Conservation (phyloP, 139 green algal species). For the Prasinococcaceae sp. region DNA sequence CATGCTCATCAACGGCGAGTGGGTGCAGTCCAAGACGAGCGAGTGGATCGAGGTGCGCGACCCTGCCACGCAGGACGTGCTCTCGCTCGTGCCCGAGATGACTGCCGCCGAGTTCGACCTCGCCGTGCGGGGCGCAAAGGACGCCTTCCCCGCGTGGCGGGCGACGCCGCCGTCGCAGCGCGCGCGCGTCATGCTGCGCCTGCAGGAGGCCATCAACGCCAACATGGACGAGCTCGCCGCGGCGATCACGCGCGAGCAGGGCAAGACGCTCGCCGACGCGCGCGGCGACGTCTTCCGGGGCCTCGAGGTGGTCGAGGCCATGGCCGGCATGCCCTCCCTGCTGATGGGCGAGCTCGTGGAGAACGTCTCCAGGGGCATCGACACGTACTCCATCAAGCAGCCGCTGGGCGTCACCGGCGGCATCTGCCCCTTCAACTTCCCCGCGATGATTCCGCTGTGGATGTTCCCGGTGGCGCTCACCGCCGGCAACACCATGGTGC, state of each 20-base stretch:
- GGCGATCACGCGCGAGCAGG: conserved; percentile 75
- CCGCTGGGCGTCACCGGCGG: conserved; percentile 67
- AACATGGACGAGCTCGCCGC: conserved; percentile 79
- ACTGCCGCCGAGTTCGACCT: conserved; percentile 70
- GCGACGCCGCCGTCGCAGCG: conserved; percentile 54
- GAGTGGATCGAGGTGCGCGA: conserved; percentile 59
- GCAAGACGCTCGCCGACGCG: conserved; percentile 88
- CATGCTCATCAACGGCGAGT: conserved; percentile 55
- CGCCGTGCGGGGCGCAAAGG: conserved; percentile 59
- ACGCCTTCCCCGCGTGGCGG: conserved; percentile 67
- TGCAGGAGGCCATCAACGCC: conserved; percentile 70
- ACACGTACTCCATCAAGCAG: conserved; percentile 81
- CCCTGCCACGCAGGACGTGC: conserved; percentile 74
- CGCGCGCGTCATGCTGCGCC: conserved; percentile 75
- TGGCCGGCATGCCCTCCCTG: conserved; percentile 49
- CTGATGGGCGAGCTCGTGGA: conserved; percentile 72
- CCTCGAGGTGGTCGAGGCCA: conserved; percentile 91
- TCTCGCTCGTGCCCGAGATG: conserved; percentile 55
- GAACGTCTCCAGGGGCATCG: conserved; percentile 77
- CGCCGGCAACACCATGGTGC: conserved; percentile 31
- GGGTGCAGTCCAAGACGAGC: conserved; percentile 42
- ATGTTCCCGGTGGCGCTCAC: conserved; percentile 36
- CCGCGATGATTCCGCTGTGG: conserved; percentile 44
- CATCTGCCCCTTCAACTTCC: conserved; percentile 99
- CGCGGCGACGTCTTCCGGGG: conserved; percentile 84